These are phyloP conservation scores for Eutypella sp. DNA, from an alignment of 2,329 filamentous ascomycete genomes.

Conservation along the genomic window DNA sequence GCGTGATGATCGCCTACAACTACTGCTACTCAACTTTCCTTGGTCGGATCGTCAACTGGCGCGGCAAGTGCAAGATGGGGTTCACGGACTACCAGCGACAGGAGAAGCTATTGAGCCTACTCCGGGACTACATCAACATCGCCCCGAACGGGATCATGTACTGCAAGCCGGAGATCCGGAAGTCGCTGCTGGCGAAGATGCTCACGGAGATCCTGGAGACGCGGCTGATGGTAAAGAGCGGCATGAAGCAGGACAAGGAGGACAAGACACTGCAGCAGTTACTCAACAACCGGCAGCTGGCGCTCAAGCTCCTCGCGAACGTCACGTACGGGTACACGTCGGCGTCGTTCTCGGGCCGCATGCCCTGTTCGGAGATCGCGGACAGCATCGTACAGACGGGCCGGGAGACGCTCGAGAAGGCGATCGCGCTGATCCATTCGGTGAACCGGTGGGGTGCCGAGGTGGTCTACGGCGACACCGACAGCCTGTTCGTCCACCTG, in stretches of 20 bases:
- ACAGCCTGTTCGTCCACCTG: slow-evolving; percentile 87
- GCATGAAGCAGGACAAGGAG: slow-evolving; percentile 90
- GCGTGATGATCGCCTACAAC: slow-evolving; percentile 98
- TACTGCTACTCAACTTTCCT: slow-evolving; percentile 98
- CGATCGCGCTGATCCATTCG: slow-evolving; percentile 88
- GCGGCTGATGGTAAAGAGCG: slow-evolving; percentile 93
- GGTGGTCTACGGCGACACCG: slow-evolving; percentile 96
- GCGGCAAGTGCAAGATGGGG: slow-evolving; percentile 91
- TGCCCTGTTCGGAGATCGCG: slow-evolving; percentile 97
- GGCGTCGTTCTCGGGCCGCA: slow-evolving; percentile 90
- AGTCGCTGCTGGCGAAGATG: slow-evolving; percentile 93
- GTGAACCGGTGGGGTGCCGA: slow-evolving; percentile 86
- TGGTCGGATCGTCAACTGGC: slow-evolving; percentile 79
- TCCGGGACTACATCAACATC: slow-evolving; percentile 85
- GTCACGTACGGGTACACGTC: slow-evolving; percentile 98
- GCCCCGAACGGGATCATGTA: slow-evolving; percentile 98
- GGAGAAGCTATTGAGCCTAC: slow-evolving; percentile 66
- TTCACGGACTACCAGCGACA: slow-evolving; percentile 83
- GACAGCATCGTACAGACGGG: slow-evolving; percentile 97
- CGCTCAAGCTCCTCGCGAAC: slow-evolving; percentile 94
- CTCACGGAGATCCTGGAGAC: slow-evolving; percentile 92
- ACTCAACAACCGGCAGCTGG: slow-evolving; percentile 88
- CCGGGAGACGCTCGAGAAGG: slow-evolving; percentile 88
- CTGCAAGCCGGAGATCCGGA: slow-evolving; percentile 75
- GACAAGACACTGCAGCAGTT: slow-evolving; percentile 81